phyloP scores from a whole-genome alignment of 495 filamentous ascomycete species.

The Niebla homalea region DNA sequence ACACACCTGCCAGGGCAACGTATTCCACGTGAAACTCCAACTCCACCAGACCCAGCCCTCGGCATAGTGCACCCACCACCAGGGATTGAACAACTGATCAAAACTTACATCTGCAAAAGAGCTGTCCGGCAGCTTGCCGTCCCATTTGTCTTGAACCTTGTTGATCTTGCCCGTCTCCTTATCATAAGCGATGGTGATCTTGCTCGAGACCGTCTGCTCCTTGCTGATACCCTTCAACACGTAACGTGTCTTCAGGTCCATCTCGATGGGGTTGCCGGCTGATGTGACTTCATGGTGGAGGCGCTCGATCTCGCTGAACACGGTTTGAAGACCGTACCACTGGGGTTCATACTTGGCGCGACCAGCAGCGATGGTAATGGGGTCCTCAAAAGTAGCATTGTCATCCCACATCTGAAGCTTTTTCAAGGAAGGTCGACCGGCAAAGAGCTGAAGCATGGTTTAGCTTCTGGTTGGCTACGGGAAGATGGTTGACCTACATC shows the following conservation, averaged over 20 bases:
- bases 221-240: slow-evolving; percentile 37
- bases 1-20: slow-evolving; percentile 22
- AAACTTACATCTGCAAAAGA: slow-evolving; percentile 34
- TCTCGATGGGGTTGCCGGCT: slow-evolving; percentile 40
- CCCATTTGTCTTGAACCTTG: slow-evolving; percentile 45
- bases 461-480: neutral
- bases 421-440: slow-evolving; percentile 38
- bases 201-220: slow-evolving; percentile 37
- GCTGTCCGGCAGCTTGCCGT: slow-evolving; percentile 37
- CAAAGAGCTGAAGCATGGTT: slow-evolving; percentile 33
- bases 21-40: slow-evolving; percentile 26
- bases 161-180: slow-evolving; percentile 32
- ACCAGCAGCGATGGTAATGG: slow-evolving; percentile 37
- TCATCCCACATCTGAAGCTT: slow-evolving; percentile 43
- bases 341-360: slow-evolving; percentile 37
- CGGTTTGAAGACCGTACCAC: slow-evolving; percentile 35
- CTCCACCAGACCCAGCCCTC: slow-evolving; percentile 26
- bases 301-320: slow-evolving; percentile 34
- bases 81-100: slow-evolving; percentile 19
- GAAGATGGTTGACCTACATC: slow-evolving; percentile 25
- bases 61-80: slow-evolving; percentile 28
- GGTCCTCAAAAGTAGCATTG: slow-evolving; percentile 36
- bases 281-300: slow-evolving; percentile 34
- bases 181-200: slow-evolving; percentile 32
- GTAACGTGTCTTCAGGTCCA: slow-evolving; percentile 39